Evolutionary conservation across 2,329 filamentous ascomycete species (phyloP), one percentile per base, ranked within the genome.

Genomic region (Rhynchosporium secalis): DNA sequence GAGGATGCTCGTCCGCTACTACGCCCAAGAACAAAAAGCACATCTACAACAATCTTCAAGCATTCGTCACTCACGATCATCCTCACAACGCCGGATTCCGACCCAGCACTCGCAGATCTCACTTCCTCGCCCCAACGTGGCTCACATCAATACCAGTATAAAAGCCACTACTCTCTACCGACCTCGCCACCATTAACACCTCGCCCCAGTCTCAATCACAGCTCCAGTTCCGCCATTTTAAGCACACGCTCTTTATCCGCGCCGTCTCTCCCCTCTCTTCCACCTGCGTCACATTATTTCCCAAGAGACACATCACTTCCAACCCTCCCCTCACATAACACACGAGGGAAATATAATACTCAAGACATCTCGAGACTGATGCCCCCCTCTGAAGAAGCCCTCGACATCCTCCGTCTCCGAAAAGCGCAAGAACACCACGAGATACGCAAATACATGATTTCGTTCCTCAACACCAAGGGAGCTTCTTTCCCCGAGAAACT

Each of bases 401-500:
- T 68, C 20, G 55, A 65, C 20, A 47, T 56, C 1, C 47, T 38
- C 9, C 54, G 59, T 20, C 43, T 66, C 0, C 58, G 57, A 3
- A 66, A 68, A 62, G 66, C 63, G 1, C 62, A 66, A 38, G 70
- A 71, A 28, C 62, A 64, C 28, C 60, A 62, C 5, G 68, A 70
- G 31, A 61, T 71, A 26, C 57, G 68, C 15, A 60, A 64, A 36
- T 72, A 68, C 58, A 64, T 71, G 29, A 65, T 71, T 31, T 29
- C 55, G 1, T 68, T 70, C 57, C 59, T 72, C 48, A 72, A 70
- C 20, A 49, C 58, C 1, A 69, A 71, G 61, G 65, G 67, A 12
- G 52, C 67, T 33, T 56, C 62, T 9, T 67, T 72, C 20, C 68
- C 67, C 3, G 49, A 49, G 6, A 67, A 68, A 36, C 45, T 72